These are phyloP conservation scores for Clitopilus hobsonii DNA, from an alignment of 768 basidiomycete genomes.

Conservation along the genomic window DNA sequence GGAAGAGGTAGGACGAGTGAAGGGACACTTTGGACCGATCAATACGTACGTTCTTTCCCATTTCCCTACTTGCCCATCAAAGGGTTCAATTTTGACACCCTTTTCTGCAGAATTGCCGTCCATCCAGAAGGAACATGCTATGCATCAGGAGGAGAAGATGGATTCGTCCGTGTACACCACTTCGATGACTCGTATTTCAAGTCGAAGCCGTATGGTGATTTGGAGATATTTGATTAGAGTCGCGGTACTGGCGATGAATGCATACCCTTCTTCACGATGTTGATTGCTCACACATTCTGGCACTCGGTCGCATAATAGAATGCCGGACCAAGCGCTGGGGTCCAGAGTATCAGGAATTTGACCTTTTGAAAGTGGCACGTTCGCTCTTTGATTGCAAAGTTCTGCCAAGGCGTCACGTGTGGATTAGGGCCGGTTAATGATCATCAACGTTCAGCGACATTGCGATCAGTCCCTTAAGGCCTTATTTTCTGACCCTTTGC, in stretches of 20 bases:
- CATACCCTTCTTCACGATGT: neutral
- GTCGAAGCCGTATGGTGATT: slow-evolving; percentile 85
- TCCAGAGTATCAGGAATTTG: too few species aligned
- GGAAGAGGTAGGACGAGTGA: slow-evolving; percentile 95
- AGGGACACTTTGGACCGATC: slow-evolving; percentile 95
- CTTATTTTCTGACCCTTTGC: too few species aligned
- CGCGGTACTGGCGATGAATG: neutral
- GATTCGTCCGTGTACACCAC: slow-evolving; percentile 87
- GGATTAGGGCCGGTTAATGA: too few species aligned
- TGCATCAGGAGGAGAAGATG: slow-evolving; percentile 96
- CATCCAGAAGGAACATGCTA: slow-evolving; percentile 86
- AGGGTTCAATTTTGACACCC: slow-evolving; percentile 5
- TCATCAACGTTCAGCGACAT: too few species aligned
- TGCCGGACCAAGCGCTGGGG: neutral
- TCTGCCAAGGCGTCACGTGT: too few species aligned
- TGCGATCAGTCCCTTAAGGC: too few species aligned
- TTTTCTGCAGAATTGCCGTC: slow-evolving; percentile 70
- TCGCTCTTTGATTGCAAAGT: too few species aligned
- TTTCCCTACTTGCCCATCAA: neutral
- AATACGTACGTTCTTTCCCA: slow-evolving; percentile 77
- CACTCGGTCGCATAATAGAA: neutral
- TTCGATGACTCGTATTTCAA: slow-evolving; percentile 95
- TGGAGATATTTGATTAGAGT: slow-evolving; percentile 56
- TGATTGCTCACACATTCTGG: too few species aligned
- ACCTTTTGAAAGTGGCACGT: too few species aligned